Base-by-base conservation (phyloP, 1,284 basidiomycete species). In the Phellinidium pouzarii region DNA sequence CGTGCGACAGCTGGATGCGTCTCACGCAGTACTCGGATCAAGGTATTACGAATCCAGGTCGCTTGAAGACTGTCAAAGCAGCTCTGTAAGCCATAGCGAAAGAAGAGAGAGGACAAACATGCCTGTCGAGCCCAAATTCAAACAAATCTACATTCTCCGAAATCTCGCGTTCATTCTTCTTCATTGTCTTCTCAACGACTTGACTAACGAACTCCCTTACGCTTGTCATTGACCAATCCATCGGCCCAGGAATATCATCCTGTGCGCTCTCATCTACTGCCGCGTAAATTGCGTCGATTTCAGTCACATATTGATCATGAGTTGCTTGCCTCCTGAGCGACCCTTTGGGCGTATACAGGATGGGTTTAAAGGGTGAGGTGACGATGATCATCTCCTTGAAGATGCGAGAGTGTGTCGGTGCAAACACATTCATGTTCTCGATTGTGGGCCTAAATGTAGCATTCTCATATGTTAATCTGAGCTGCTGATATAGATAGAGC, bases 61-160 rank as follows among this genome's bases (percentile, higher is more conserved):
- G 70, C 74, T 57, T 71, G 70, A 23, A 75, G 54, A 58, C 75
- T 75, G 25, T 38, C 31, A 17, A 17, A 31, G 3, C 12, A 44
- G n/a, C n/a, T n/a, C 11, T 29, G 17, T 14, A 7, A 22, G 19
- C 14, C 14, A 12, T 29, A 3, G 36, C 3, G 9, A 44, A 31
- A 40, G 12, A 3, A 51, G 3, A 12, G 20, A 8, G 44, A 27
- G 19, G 20, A 19, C 6, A n/a, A 29, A 8, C 59, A n/a, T 44
- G 73, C 73, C 72, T 74, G 56, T 75, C 73, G 50, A 69, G 70
- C 4, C 73, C 72, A 25, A 63, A 59, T 19, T 67, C 63, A 59
- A 76, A 75, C 4, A 75, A 57, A 52, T 76, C 72, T 11, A 61
- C 67, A 12, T 59, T 53, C 46, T 71, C 68, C 3, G 31, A 8